phyloP scores from a whole-genome alignment of 768 basidiomycete species.

The Kwoniella europaea region DNA sequence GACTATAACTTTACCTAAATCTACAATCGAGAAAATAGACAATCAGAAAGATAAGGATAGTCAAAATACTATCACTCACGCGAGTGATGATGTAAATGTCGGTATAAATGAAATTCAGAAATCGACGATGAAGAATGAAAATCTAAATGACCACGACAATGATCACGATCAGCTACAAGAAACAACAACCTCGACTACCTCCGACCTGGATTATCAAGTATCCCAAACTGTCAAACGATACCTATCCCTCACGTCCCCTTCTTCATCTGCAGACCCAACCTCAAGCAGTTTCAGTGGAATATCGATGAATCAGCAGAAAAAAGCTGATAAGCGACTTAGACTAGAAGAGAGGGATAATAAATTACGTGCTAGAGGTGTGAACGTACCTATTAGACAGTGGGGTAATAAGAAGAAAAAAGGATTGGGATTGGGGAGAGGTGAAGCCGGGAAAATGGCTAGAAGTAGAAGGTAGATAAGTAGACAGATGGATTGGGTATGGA shows the following conservation, averaged over 20 bases:
- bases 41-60: neutral
- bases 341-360: slow-evolving; percentile 21
- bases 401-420: neutral
- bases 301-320: slow-evolving; percentile 20
- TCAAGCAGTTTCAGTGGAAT: neutral
- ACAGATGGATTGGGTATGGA: no score
- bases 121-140: neutral
- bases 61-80: no score
- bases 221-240: slow-evolving; percentile 20
- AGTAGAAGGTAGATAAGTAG: slow-evolving; percentile 1
- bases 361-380: slow-evolving; percentile 24
- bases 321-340: slow-evolving; percentile 14
- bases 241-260: slow-evolving; percentile 6
- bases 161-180: neutral
- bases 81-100: no score
- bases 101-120: neutral
- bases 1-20: neutral
- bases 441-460: slow-evolving; percentile 22
- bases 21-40: neutral
- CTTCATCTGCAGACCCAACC: neutral
- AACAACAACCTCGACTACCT: neutral
- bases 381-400: slow-evolving; percentile 15
- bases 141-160: neutral
- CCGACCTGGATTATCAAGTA: slow-evolving; percentile 14
- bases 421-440: slow-evolving; percentile 2